Conservation (phyloP, 164 flowering plant species). For the Macadamia tetraphylla region DNA sequence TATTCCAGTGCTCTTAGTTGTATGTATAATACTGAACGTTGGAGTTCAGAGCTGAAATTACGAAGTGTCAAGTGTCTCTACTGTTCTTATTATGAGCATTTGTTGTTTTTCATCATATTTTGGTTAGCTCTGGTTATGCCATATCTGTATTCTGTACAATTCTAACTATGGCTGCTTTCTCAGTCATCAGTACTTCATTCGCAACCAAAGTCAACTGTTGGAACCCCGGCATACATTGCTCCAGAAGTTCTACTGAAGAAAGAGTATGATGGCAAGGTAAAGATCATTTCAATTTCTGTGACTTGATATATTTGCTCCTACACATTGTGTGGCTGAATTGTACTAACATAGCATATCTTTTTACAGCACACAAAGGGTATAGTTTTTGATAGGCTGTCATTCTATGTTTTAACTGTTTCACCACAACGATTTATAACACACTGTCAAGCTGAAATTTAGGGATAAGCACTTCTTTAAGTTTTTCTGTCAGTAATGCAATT, state of each 20-base stretch:
- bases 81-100: neutral
- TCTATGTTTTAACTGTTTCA: too few relatives aligned
- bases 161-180: constrained; percentile 11
- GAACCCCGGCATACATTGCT: constrained; percentile 91
- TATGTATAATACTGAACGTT: too few relatives aligned
- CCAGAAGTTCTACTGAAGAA: constrained; percentile 87
- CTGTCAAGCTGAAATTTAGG: too few relatives aligned
- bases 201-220: constrained; percentile 95
- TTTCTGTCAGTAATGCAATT: too few relatives aligned
- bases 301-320: neutral
- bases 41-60: too few relatives aligned
- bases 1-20: neutral
- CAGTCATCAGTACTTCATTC: constrained; percentile 97
- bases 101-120: neutral
- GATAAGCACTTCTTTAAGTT: too few relatives aligned
- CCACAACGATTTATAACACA: too few relatives aligned
- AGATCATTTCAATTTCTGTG: neutral
- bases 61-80: too few relatives aligned
- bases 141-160: neutral
- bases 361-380: too few relatives aligned
- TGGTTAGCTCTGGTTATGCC: neutral
- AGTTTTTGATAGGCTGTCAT: too few relatives aligned
- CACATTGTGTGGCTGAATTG: neutral
- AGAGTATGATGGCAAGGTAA: constrained; percentile 93
- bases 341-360: too few relatives aligned